phyloP scores from a whole-genome alignment of 192 early-diverging fungal genomes.

The Dissophora globulifera region DNA sequence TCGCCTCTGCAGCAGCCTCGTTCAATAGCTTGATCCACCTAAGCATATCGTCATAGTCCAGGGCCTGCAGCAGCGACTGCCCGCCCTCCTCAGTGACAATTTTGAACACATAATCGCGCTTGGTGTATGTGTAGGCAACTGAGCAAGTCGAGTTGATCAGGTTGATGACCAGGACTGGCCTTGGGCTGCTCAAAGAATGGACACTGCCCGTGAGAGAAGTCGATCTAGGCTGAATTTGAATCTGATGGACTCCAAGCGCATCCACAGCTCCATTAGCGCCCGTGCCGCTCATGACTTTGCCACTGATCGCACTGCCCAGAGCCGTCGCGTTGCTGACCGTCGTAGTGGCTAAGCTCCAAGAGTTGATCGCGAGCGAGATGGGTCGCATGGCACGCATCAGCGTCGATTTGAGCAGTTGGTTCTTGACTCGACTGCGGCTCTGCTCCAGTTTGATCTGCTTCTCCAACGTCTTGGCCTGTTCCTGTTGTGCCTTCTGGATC shows the following conservation, averaged over 20 bases:
- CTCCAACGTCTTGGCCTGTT: constrained; percentile 56
- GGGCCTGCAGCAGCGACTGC: constrained; percentile 77
- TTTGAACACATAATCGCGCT: constrained; percentile 81
- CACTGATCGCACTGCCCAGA: constrained; percentile 31
- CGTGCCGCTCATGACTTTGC: constrained; percentile 27
- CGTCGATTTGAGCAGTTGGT: constrained; percentile 39
- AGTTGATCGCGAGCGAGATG: constrained; percentile 47
- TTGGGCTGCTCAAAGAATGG: constrained; percentile 21
- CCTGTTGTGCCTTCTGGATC: constrained; percentile 58
- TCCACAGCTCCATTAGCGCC: background rate
- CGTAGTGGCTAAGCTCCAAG: constrained; percentile 51
- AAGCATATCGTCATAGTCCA: constrained; percentile 74
- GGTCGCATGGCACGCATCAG: constrained; percentile 52
- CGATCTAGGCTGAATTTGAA: background rate
- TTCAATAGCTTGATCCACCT: constrained; percentile 77
- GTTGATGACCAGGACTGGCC: constrained; percentile 79
- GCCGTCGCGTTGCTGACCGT: constrained; percentile 46
- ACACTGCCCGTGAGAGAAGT: background rate
- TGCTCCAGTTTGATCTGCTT: constrained; percentile 53
- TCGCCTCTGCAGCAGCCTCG: constrained; percentile 75
- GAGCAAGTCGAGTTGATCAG: constrained; percentile 80
- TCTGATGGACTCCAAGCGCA: constrained; percentile 1
- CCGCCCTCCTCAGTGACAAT: constrained; percentile 84
- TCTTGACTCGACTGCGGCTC: constrained; percentile 43
- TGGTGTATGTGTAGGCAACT: constrained; percentile 70